Conservation (phyloP, 495 filamentous ascomycete species). For the Neurospora sp. region DNA sequence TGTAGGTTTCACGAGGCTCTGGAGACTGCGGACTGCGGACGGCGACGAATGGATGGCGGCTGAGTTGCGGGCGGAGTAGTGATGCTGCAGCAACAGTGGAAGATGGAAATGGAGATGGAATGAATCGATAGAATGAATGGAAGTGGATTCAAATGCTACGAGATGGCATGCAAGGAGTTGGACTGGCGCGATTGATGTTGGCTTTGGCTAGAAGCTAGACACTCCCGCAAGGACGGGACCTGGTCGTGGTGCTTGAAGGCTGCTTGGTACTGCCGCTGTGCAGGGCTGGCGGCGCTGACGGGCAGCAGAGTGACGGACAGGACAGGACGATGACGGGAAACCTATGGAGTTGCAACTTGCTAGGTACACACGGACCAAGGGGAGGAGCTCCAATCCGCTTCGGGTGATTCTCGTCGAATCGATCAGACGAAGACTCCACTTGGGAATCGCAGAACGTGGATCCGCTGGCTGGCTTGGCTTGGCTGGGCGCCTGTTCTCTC, state of each 20-base stretch:
- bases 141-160: background rate
- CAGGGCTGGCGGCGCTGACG: background rate
- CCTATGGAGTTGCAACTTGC: background rate
- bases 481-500: background rate
- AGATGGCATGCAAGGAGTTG: background rate
- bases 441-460: background rate
- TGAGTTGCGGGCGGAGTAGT: background rate
- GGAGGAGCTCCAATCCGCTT: background rate
- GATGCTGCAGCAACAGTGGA: background rate
- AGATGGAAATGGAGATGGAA: background rate
- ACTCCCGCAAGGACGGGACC: background rate
- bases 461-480: background rate
- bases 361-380: background rate
- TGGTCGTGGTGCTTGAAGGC: too few species aligned
- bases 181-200: background rate
- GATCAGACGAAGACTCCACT: background rate
- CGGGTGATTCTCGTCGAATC: background rate
- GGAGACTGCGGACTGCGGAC: background rate
- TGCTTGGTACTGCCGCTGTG: background rate
- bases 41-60: background rate
- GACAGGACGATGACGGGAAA: background rate
- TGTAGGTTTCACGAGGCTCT: background rate
- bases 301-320: background rate
- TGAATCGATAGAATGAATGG: background rate
- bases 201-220: background rate